Conservation (phyloP, 1,284 basidiomycete species). For the Papiliotrema terrestris region DNA sequence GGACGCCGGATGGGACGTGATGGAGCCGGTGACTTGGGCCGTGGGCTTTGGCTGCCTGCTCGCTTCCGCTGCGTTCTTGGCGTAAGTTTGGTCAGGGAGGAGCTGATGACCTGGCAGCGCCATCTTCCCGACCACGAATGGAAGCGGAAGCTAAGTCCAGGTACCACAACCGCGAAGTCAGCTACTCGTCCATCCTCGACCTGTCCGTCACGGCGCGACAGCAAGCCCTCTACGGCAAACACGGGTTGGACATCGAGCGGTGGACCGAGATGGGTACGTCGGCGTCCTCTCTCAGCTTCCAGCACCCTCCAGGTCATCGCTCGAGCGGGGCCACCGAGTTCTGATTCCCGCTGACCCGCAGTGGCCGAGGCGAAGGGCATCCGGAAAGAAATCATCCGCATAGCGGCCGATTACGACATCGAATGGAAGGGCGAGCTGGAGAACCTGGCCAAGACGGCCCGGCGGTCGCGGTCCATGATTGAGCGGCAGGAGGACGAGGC, state of each 20-base stretch:
- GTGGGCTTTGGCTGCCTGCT: constrained; percentile 32
- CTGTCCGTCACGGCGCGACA: constrained; percentile 59
- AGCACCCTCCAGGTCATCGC: not conserved
- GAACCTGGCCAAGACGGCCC: constrained; percentile 14
- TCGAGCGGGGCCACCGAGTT: no score
- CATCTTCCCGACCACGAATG: not conserved
- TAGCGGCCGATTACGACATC: constrained; percentile 62
- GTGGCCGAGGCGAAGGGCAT: constrained; percentile 56
- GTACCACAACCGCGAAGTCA: constrained; percentile 65
- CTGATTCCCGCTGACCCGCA: constrained; percentile 26
- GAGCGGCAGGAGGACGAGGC: constrained; percentile 5
- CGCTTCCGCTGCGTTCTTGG: constrained; percentile 26
- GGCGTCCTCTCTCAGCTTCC: no score
- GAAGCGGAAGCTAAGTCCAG: constrained; percentile 22
- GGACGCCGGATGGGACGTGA: constrained; percentile 57
- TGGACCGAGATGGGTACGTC: constrained; percentile 55
- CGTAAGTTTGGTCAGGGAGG: constrained; percentile 16
- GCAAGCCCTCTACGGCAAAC: constrained; percentile 57
- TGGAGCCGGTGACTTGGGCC: constrained; percentile 57
- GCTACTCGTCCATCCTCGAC: constrained; percentile 61
- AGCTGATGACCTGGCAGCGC: not conserved
- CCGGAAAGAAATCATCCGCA: constrained; percentile 57
- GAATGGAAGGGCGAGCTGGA: constrained; percentile 48
- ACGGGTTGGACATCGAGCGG: constrained; percentile 61
- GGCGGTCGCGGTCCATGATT: not conserved